Evolutionary conservation across 768 basidiomycete genomes (phyloP).

Genomic region (Pleurotus ostreatus): DNA sequence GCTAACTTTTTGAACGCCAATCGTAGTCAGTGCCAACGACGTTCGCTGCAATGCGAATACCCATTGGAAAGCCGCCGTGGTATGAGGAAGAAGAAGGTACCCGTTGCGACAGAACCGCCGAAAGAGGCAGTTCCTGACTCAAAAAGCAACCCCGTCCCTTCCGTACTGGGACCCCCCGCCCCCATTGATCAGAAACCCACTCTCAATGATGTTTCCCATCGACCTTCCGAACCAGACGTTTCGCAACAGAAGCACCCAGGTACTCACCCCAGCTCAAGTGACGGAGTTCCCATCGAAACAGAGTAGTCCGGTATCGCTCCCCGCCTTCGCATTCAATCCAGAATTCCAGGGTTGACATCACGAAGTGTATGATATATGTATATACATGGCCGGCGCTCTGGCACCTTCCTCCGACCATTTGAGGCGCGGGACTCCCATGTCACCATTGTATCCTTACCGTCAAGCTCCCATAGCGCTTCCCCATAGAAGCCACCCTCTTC

Average conservation of each 20-base stretch:
- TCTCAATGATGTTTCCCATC: slow-evolving; percentile 3
- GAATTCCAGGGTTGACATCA: too few relatives aligned
- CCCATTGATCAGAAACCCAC: not conserved
- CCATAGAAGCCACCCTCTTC: too few relatives aligned
- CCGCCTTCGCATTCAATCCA: too few relatives aligned
- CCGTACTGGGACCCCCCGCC: not conserved
- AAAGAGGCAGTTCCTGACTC: slow-evolving; percentile 19
- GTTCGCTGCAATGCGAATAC: slow-evolving; percentile 67
- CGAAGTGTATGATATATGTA: too few relatives aligned
- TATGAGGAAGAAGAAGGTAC: slow-evolving; percentile 49
- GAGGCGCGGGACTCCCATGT: too few relatives aligned
- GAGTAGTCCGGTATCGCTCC: too few relatives aligned
- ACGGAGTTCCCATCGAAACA: too few relatives aligned
- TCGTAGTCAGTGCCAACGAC: slow-evolving; percentile 68
- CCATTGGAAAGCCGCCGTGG: slow-evolving; percentile 69
- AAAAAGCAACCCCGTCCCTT: slow-evolving; percentile 11
- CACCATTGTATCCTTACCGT: too few relatives aligned
- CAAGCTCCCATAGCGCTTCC: too few relatives aligned
- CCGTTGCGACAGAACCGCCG: slow-evolving; percentile 13
- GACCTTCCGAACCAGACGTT: not conserved
- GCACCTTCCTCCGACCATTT: too few relatives aligned
- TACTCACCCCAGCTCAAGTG: too few relatives aligned
- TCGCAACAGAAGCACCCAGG: not conserved
- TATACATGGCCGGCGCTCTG: too few relatives aligned
- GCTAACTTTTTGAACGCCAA: slow-evolving; percentile 13